These are phyloP conservation scores for Alternaria tenuissima DNA, from an alignment of 2,329 filamentous ascomycete genomes.

Conservation along the genomic window DNA sequence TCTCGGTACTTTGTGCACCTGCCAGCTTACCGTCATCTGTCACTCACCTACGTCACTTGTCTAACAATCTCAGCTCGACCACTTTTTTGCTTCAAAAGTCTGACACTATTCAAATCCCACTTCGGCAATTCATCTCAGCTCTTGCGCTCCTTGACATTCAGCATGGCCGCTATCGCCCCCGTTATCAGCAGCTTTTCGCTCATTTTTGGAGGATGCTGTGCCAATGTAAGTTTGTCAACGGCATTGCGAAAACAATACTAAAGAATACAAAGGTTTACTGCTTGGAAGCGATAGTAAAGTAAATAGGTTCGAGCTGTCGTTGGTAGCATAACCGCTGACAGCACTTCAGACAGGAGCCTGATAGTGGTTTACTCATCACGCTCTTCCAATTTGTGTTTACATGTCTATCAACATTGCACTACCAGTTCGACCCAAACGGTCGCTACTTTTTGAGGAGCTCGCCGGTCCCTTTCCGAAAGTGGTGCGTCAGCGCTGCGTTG, in stretches of 20 bases:
- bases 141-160: background rate
- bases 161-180: constrained; percentile 47
- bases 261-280: constrained; percentile 78
- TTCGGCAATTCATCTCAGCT: background rate
- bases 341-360: constrained; percentile 74
- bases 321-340: constrained; percentile 22
- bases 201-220: constrained; percentile 96
- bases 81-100: background rate
- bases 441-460: constrained; percentile 79
- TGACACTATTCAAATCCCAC: background rate
- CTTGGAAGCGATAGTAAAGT: constrained; percentile 94
- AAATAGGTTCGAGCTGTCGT: constrained; percentile 52
- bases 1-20: background rate
- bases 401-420: constrained; percentile 63
- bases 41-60: constrained; percentile 5
- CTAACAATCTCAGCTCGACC: constrained; percentile 11
- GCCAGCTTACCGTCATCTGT: constrained; percentile 1
- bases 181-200: constrained; percentile 72
- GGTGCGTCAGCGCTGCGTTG: constrained; percentile 86
- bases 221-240: constrained; percentile 70
- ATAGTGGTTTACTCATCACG: constrained; percentile 76
- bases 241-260: constrained; percentile 5
- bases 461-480: constrained; percentile 82
- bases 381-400: constrained; percentile 66
- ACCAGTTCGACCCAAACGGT: constrained; percentile 60